A percentile compares a stretch with the other conserved stretches of the same genome.
Evolutionary conservation across 2,329 filamentous ascomycete genomes (phyloP).

Genomic region (Cladosporium sp.): DNA sequence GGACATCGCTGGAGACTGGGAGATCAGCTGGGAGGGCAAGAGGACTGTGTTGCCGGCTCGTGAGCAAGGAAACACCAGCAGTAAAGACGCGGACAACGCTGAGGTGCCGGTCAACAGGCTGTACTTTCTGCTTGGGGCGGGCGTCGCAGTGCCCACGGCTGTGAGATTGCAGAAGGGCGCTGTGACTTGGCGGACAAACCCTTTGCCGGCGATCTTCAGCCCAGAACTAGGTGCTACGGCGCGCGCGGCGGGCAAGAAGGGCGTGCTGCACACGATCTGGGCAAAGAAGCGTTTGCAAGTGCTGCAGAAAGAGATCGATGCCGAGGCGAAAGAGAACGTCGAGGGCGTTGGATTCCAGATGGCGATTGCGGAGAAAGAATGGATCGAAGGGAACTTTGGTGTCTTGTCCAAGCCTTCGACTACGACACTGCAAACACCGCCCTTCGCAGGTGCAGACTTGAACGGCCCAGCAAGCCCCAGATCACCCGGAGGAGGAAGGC

Average conservation of each 20-base stretch:
- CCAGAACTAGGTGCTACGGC: constrained; percentile 64
- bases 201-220: constrained; percentile 80
- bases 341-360: constrained; percentile 82
- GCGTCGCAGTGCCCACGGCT: constrained; percentile 62
- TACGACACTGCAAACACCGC: constrained; percentile 30
- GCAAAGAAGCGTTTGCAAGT: constrained; percentile 73
- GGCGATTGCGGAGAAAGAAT: constrained; percentile 74
- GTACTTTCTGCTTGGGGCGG: constrained; percentile 75
- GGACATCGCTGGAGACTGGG: constrained; percentile 55
- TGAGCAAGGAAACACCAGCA: constrained; percentile 39
- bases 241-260: constrained; percentile 63
- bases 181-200: constrained; percentile 60
- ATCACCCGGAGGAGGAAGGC: constrained; percentile 58
- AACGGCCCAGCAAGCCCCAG: constrained; percentile 54
- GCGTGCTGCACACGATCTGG: constrained; percentile 85
- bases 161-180: constrained; percentile 53
- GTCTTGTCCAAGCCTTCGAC: constrained; percentile 41
- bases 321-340: constrained; percentile 64
- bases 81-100: constrained; percentile 17
- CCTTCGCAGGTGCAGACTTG: constrained; percentile 18
- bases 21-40: constrained; percentile 79
- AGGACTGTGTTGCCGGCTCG: constrained; percentile 60
- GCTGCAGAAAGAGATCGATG: constrained; percentile 68
- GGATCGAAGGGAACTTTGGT: constrained; percentile 79
- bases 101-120: constrained; percentile 54